A percentile compares a stretch with the other conserved stretches of the same genome.
phyloP scores from a whole-genome alignment of 2,329 filamentous ascomycete species.

The Sclerotinia glacialis region DNA sequence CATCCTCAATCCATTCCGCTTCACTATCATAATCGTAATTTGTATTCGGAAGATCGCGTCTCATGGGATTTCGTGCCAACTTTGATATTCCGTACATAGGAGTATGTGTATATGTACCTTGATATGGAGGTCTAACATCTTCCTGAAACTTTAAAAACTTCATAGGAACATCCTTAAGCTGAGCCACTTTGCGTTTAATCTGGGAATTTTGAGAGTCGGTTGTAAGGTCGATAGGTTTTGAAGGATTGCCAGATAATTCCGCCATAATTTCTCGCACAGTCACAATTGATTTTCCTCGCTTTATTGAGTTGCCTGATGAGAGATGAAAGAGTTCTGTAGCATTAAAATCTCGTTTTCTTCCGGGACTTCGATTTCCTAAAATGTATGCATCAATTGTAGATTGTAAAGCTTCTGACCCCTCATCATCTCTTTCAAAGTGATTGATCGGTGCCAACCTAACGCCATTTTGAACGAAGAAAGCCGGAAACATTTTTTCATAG shows the following conservation, averaged over 20 bases:
- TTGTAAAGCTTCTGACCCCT: constrained; percentile 53
- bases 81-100: constrained; percentile 46
- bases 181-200: constrained; percentile 30
- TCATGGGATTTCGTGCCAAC: constrained; percentile 54
- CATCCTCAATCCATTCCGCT: constrained; percentile 75
- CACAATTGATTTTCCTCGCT: constrained; percentile 44
- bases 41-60: constrained; percentile 55
- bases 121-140: constrained; percentile 68
- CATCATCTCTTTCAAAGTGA: constrained; percentile 56
- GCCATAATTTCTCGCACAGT: constrained; percentile 38
- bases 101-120: constrained; percentile 61
- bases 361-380: constrained; percentile 47
- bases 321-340: constrained; percentile 49
- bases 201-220: constrained; percentile 38
- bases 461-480: constrained; percentile 75
- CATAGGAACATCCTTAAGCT: constrained; percentile 33
- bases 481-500: constrained; percentile 67
- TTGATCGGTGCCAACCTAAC: constrained; percentile 63
- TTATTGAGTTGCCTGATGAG: constrained; percentile 35
- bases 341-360: constrained; percentile 46
- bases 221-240: constrained; percentile 37
- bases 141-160: constrained; percentile 51
- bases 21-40: constrained; percentile 86
- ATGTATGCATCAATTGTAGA: constrained; percentile 53
- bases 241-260: constrained; percentile 31